phyloP scores from a whole-genome alignment of 2,329 filamentous ascomycete genomes.

The Apiospora sp. region DNA sequence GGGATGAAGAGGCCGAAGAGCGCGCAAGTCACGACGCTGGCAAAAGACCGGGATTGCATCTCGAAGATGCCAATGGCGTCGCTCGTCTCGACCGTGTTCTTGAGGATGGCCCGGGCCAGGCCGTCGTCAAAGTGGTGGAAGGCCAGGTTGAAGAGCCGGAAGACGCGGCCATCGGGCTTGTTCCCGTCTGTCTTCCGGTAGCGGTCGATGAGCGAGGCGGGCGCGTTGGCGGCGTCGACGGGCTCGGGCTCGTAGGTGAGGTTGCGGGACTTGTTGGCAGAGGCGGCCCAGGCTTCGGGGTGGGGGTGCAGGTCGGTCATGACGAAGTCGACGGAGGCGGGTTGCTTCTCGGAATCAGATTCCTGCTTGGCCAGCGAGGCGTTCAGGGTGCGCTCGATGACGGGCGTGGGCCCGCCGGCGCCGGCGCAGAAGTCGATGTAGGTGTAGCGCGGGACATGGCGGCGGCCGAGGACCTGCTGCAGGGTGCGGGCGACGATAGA shows the following conservation, averaged over 20 bases:
- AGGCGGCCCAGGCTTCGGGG: conserved; percentile 64
- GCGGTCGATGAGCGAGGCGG: conserved; percentile 54
- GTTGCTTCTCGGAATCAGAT: conserved; percentile 38
- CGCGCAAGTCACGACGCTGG: conserved; percentile 61
- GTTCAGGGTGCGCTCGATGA: conserved; percentile 69
- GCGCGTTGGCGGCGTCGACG: conserved; percentile 71
- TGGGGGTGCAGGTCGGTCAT: conserved; percentile 74
- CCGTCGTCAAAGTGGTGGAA: conserved; percentile 81
- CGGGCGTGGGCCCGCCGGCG: conserved; percentile 73
- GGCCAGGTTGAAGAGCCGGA: conserved; percentile 75
- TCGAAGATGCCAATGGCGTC: conserved; percentile 78
- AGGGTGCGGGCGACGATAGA: conserved; percentile 67
- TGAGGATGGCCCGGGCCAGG: conserved; percentile 66
- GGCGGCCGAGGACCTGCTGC: conserved; percentile 54
- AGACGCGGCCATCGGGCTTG: conserved; percentile 47
- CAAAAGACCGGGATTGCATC: conserved; percentile 70
- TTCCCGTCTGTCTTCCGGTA: conserved; percentile 48
- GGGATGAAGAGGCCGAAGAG: conserved; percentile 61
- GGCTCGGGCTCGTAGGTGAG: conserved; percentile 66
- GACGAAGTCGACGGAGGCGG: conserved; percentile 59
- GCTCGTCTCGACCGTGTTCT: conserved; percentile 69
- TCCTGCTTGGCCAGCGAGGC: conserved; percentile 24
- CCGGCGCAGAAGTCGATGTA: conserved; percentile 82
- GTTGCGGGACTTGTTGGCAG: conserved; percentile 59
- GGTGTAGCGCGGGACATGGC: conserved; percentile 59